A percentile compares a stretch with the other conserved stretches of the same genome.
Conservation (phyloP, 2,329 filamentous ascomycete species). For the Pseudovirgaria hyperparasitica region DNA sequence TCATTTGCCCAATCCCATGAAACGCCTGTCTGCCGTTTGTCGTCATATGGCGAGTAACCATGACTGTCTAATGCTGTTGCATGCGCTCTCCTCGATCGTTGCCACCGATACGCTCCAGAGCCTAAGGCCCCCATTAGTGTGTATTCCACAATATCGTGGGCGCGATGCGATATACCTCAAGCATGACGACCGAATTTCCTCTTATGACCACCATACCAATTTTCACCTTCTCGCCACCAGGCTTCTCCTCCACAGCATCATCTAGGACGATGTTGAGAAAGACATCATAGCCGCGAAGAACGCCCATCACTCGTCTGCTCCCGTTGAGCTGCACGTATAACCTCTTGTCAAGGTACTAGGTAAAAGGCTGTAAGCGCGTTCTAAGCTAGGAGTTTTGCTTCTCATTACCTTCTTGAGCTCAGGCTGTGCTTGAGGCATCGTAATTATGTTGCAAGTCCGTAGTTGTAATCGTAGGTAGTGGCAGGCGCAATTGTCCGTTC, state of each 20-base stretch:
- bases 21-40: too few species aligned
- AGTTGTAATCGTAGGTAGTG: slow-evolving; percentile 1
- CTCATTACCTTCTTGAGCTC: slow-evolving; percentile 85
- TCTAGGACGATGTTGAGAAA: slow-evolving; percentile 98
- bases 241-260: slow-evolving; percentile 90
- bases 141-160: background rate
- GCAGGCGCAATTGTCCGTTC: slow-evolving; percentile 1
- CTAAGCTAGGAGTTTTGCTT: slow-evolving; percentile 1
- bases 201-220: slow-evolving; percentile 95
- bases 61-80: too few species aligned
- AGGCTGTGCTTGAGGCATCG: slow-evolving; percentile 95
- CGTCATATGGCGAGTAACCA: too few species aligned
- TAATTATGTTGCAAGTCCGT: slow-evolving; percentile 1
- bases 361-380: slow-evolving; percentile 10
- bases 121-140: slow-evolving; percentile 7
- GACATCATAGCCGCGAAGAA: slow-evolving; percentile 93
- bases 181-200: slow-evolving; percentile 96
- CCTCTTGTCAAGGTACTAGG: slow-evolving; percentile 95
- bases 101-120: slow-evolving; percentile 25
- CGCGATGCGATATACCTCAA: slow-evolving; percentile 46
- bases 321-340: slow-evolving; percentile 96
- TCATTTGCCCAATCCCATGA: too few species aligned
- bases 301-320: slow-evolving; percentile 90
- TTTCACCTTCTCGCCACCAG: slow-evolving; percentile 76
- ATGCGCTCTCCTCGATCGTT: slow-evolving; percentile 10